phyloP scores from a whole-genome alignment of 1,139 yeast genomes.

The Pichia sp. region DNA sequence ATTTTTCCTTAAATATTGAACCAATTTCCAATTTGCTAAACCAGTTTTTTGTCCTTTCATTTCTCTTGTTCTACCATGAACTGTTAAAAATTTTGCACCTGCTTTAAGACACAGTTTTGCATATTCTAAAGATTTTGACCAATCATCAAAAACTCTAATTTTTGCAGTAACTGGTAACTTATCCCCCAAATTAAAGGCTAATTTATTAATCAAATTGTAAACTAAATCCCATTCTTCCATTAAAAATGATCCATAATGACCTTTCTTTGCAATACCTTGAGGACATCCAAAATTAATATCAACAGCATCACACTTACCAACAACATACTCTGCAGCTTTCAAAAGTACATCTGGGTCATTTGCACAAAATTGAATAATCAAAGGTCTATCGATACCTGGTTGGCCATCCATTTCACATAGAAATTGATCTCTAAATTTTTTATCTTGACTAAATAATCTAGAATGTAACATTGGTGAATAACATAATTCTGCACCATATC shows the following conservation, averaged over 20 bases:
- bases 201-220: conserved; percentile 57
- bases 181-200: conserved; percentile 61
- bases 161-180: conserved; percentile 88
- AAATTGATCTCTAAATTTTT: conserved; percentile 72
- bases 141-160: conserved; percentile 82
- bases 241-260: conserved; percentile 89
- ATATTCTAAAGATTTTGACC: conserved; percentile 76
- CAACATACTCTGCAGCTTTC: conserved; percentile 76
- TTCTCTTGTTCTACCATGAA: conserved; percentile 94
- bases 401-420: conserved; percentile 76
- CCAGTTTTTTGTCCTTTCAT: conserved; percentile 98
- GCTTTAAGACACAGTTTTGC: conserved; percentile 90
- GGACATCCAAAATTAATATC: conserved; percentile 97
- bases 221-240: conserved; percentile 97
- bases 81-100: conserved; percentile 92
- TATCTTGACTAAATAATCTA: conserved; percentile 76
- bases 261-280: conserved; percentile 93
- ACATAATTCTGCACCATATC: conserved; percentile 88
- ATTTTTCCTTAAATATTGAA: conserved; percentile 70
- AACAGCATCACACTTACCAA: conserved; percentile 87
- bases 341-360: conserved; percentile 83
- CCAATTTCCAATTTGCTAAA: conserved; percentile 84
- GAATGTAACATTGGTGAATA: conserved; percentile 98
- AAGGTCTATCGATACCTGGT: conserved; percentile 60
- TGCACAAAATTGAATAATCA: conserved; percentile 92